Evolutionary conservation across 2,329 filamentous ascomycete genomes (phyloP).

Genomic region (Cladosporium cucumerinum): DNA sequence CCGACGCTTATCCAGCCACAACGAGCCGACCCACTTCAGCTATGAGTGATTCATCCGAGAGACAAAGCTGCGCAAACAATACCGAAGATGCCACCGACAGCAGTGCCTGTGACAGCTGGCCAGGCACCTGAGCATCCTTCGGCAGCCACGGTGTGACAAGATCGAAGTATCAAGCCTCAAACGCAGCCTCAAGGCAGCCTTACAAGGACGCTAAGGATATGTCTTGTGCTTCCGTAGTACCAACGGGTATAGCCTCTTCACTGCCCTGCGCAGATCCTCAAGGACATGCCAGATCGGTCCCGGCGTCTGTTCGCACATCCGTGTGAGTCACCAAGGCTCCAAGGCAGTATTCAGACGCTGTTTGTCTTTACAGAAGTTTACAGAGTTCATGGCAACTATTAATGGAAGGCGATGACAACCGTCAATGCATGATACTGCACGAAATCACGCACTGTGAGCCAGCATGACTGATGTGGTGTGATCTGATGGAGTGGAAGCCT

Average conservation of each 20-base stretch:
- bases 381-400: neutral
- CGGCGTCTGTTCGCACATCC: neutral
- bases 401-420: neutral
- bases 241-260: slow-evolving; percentile 9
- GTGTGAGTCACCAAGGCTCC: neutral
- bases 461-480: neutral
- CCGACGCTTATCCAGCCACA: neutral
- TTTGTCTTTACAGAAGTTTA: neutral
- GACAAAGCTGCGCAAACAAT: neutral
- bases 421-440: neutral
- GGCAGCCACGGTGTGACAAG: neutral
- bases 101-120: neutral
- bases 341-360: neutral
- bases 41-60: neutral
- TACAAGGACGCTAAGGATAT: neutral
- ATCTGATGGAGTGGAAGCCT: neutral
- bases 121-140: slow-evolving; percentile 3
- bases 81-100: neutral
- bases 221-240: neutral
- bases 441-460: neutral
- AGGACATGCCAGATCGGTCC: neutral
- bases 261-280: slow-evolving; percentile 6
- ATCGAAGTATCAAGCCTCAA: slow-evolving; percentile 1
- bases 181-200: slow-evolving; percentile 3
- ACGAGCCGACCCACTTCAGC: neutral